A percentile compares a stretch with the other conserved stretches of the same genome.
Conservation (phyloP, 2,329 filamentous ascomycete species). For the Taxawa tesnikishii region DNA sequence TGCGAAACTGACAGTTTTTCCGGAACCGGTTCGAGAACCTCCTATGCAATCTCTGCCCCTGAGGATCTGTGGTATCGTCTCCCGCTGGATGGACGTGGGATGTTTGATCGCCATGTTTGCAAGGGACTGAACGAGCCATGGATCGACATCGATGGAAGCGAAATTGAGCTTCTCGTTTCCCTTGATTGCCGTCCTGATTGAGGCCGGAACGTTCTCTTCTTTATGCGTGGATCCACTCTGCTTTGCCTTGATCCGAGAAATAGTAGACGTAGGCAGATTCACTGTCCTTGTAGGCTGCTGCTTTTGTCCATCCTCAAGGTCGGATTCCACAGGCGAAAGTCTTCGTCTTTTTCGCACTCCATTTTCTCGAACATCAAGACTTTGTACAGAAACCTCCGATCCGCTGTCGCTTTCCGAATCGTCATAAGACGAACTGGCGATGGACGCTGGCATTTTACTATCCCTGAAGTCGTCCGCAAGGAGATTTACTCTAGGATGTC, state of each 20-base stretch:
- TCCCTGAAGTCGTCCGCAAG: too few relatives aligned
- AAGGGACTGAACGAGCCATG: constrained; percentile 77
- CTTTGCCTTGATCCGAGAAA: constrained; percentile 14
- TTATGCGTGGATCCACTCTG: neutral
- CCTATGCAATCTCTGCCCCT: constrained; percentile 90
- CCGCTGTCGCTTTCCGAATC: constrained; percentile 1
- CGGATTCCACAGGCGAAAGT: constrained; percentile 8
- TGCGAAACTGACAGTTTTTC: constrained; percentile 93
- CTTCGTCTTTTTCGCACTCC: constrained; percentile 14
- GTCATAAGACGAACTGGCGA: constrained; percentile 2
- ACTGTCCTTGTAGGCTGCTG: constrained; percentile 3
- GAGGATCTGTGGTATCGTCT: constrained; percentile 84
- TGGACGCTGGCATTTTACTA: constrained; percentile 1
- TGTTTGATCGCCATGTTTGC: constrained; percentile 66
- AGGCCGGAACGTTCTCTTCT: constrained; percentile 5
- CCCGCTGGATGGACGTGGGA: constrained; percentile 86
- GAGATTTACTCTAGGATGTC: too few relatives aligned
- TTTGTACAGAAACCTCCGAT: constrained; percentile 1
- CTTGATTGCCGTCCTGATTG: constrained; percentile 17
- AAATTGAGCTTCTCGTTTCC: constrained; percentile 16
- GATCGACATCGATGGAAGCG: constrained; percentile 16
- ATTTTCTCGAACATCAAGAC: constrained; percentile 2
- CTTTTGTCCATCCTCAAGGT: constrained; percentile 1
- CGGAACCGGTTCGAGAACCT: constrained; percentile 86
- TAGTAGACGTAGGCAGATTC: constrained; percentile 3